Evolutionary conservation across 2,329 filamentous ascomycete genomes (phyloP), one percentile per base, ranked within the genome.

Genomic region (Tolypocladium tundrense): DNA sequence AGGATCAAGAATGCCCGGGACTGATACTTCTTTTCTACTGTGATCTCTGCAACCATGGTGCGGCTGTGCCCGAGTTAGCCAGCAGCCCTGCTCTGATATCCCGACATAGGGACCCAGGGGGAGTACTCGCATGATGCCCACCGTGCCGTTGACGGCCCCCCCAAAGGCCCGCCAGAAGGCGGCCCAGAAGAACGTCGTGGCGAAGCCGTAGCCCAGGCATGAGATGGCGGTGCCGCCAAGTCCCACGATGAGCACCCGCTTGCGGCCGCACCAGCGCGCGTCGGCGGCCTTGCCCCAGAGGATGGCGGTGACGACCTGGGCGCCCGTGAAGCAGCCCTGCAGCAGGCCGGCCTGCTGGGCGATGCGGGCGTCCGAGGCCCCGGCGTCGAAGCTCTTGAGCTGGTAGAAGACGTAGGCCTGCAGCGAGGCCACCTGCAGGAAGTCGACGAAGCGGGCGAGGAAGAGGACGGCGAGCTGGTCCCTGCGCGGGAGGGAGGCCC

Each of bases 361-460:
- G 63, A 96, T 91, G 2, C 81, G 84, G 31, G 88, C 79, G 63
- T 80, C 75, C 0, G 82, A 72, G 16, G 83, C 73, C 11, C 66
- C 71, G 0, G 77, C 74, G 59, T 82, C 75, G 65, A 96, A 93
- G 59, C 87, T 93, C 64, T 84, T 85, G n/a, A 96, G 81, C 70
- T 94, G 90, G 71, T 93, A 95, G 73, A 90, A 95, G 77, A 95
- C 85, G 72, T 95, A 95, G 1, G 88, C 82, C 71, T 88, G 48
- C 19, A 91, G 72, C 14, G 86, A 90, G 1, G 88, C 91, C 67
- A 94, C 88, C 0, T 90, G 88, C 41, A 96, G 75, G 4, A 91
- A 91, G 68, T 96, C 91, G 13, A 88, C 90, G 27, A 96, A 76
- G 35, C 91, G 84, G 10, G 90, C 87, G 51, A 95, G 74, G 0